A percentile compares a stretch with the other conserved stretches of the same genome.
Evolutionary conservation across 2,329 filamentous ascomycete genomes (phyloP).

Genomic region (Allantophomopsis lycopodina): DNA sequence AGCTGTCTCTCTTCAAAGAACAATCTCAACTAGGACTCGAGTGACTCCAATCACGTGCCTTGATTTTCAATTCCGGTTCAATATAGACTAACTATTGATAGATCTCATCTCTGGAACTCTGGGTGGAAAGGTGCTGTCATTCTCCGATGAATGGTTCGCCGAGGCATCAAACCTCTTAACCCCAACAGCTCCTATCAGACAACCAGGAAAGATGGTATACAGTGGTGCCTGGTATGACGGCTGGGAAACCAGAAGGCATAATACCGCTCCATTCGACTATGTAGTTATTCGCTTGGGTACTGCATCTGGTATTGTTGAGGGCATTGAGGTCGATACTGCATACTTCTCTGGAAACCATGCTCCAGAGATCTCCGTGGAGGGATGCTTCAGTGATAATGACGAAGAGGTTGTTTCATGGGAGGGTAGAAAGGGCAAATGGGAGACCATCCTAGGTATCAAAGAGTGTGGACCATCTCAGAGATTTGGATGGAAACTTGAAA

Average conservation of each 20-base stretch:
- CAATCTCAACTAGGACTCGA: no score
- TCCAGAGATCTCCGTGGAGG: slow-evolving; percentile 65
- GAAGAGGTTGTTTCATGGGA: slow-evolving; percentile 52
- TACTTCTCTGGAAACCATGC: slow-evolving; percentile 78
- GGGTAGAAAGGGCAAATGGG: slow-evolving; percentile 48
- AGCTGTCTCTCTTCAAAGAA: no score
- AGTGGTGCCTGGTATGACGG: slow-evolving; percentile 60
- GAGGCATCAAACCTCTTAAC: slow-evolving; percentile 50
- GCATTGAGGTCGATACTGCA: slow-evolving; percentile 68
- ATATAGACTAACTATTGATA: slow-evolving; percentile 13
- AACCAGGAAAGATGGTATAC: slow-evolving; percentile 55
- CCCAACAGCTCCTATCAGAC: slow-evolving; percentile 46
- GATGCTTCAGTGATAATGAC: slow-evolving; percentile 58
- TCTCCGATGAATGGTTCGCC: slow-evolving; percentile 58
- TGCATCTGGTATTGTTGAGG: slow-evolving; percentile 57
- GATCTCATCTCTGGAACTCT: slow-evolving; percentile 47
- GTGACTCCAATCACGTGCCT: no score
- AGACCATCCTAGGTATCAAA: slow-evolving; percentile 54
- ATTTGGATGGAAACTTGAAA: slow-evolving; percentile 57
- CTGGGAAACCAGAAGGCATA: slow-evolving; percentile 57
- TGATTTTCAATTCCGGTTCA: no score
- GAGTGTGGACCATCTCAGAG: slow-evolving; percentile 63
- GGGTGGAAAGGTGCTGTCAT: slow-evolving; percentile 49
- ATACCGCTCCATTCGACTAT: slow-evolving; percentile 50
- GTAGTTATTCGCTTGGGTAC: slow-evolving; percentile 53